Evolutionary conservation across 768 basidiomycete genomes (phyloP), one percentile per base, ranked within the genome.

Genomic region (Inosperma sp.): DNA sequence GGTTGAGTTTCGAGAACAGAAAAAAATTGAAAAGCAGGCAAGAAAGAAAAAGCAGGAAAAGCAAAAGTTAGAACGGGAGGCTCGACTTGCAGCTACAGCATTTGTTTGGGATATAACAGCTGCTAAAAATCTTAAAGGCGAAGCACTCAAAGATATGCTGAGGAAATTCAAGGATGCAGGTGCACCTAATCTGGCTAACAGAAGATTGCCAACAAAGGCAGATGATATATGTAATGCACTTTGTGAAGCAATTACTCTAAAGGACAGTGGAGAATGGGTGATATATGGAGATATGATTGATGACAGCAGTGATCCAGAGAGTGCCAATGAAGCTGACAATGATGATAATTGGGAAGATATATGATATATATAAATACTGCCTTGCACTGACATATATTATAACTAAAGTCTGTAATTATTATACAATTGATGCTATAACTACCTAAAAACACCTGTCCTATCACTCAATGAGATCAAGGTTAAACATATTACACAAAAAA

Each of bases 351-450:
- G 40, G 40, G 40, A 41, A 17, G 5, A 41, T 41, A 26, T 7
- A n/a, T 41, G 40, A 41, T 4, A 35, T 35, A 35, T 17, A 13
- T 14, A 17, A 17, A 13, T 17, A 13, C 34, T 35, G 34, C 17
- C 17, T 35, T 35, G 34, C 13, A 14, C 17, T 35, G 12, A 17
- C 13, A 35, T 17, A 35, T 12, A 35, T 35, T 13, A 14, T 35
- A 17, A 35, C 34, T 35, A 35, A 35, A 35, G 17, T 35, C 13
- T 35, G 4, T 35, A 35, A 35, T 35, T 35, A 35, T 35, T 4
- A 13, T 35, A 35, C 34, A 35, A 60, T 62, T 1, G 23, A 23
- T 0, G 34, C 14, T 5, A 35, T 35, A 35, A 14, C 13, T 35
- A 17, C 34, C 17, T 12, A 35, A 35, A 35, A 31, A 36, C 1